Evolutionary conservation across 192 early-diverging fungal species (phyloP).

Genomic region (Mortierella alpina): DNA sequence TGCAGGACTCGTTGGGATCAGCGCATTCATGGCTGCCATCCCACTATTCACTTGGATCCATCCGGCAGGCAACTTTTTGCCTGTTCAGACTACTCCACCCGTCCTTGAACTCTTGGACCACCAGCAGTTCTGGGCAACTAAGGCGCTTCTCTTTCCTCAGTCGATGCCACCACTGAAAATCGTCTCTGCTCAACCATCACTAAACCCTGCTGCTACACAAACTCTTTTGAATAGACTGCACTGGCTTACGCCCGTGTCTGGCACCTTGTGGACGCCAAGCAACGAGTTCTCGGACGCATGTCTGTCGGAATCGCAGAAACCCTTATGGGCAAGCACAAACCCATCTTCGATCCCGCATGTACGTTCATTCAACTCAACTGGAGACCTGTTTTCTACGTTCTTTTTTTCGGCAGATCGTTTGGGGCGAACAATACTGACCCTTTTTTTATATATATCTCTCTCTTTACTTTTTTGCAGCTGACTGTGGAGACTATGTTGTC

Average conservation of each 20-base stretch:
- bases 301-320: conserved; percentile 87
- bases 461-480: conserved; percentile 60
- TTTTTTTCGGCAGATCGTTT: neutral
- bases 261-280: conserved; percentile 91
- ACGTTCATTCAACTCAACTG: conserved; percentile 15
- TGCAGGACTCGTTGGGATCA: no score
- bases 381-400: neutral
- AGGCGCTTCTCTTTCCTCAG: neutral
- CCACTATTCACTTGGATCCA: no score
- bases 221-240: conserved; percentile 66
- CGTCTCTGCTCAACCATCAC: neutral
- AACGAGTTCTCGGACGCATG: conserved; percentile 88
- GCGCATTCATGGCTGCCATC: no score
- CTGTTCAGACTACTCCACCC: no score
- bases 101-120: no score
- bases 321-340: conserved; percentile 97
- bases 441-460: neutral
- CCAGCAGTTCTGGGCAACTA: no score
- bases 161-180: neutral
- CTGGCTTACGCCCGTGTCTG: conserved; percentile 89
- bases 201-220: neutral
- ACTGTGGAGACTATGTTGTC: conserved; percentile 97
- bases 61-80: no score
- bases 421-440: neutral
- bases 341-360: conserved; percentile 89